Percentiles rank a stretch among this genome's conserved stretches.
phyloP scores from a whole-genome alignment of 768 basidiomycete species.

The Strobilomyces confusus region DNA sequence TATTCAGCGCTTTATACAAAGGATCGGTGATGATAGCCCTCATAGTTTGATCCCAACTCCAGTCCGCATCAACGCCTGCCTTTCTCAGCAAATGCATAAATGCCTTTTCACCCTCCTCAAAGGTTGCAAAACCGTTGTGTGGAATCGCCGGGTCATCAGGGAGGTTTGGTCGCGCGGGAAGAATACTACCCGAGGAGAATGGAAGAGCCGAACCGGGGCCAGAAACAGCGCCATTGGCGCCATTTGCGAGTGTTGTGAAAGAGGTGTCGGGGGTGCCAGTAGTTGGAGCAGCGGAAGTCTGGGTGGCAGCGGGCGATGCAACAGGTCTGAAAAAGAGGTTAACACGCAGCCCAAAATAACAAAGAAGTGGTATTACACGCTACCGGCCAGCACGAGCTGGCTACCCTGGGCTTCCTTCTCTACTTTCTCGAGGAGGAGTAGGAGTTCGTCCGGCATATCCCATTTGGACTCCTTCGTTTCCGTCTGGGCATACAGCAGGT shows the following conservation, averaged over 20 bases:
- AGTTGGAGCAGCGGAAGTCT: constrained; percentile 21
- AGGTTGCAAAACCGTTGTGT: constrained; percentile 81
- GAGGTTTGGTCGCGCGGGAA: constrained; percentile 73
- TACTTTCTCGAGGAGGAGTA: constrained; percentile 78
- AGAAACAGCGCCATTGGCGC: constrained; percentile 40
- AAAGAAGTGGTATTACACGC: constrained; percentile 17
- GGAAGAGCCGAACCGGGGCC: constrained; percentile 58
- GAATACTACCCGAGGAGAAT: constrained; percentile 52
- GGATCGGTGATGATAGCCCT: constrained; percentile 98
- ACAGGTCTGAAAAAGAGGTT: constrained; percentile 21
- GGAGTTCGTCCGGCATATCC: constrained; percentile 94
- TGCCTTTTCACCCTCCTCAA: constrained; percentile 91
- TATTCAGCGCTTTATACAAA: constrained; percentile 89
- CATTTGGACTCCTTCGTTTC: constrained; percentile 93
- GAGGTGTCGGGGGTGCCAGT: too few species aligned
- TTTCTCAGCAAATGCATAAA: constrained; percentile 88
- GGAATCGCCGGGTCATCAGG: constrained; percentile 88
- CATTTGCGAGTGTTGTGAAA: constrained; percentile 43
- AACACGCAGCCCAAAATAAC: not conserved
- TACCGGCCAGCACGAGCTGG: constrained; percentile 33
- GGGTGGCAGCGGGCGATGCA: constrained; percentile 42
- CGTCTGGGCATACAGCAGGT: constrained; percentile 42
- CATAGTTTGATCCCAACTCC: constrained; percentile 99
- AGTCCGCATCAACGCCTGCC: constrained; percentile 84
- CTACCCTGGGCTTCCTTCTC: constrained; percentile 62